Evolutionary conservation across 2,329 filamentous ascomycete species (phyloP).

Genomic region (Pseudocercospora macadamiae): DNA sequence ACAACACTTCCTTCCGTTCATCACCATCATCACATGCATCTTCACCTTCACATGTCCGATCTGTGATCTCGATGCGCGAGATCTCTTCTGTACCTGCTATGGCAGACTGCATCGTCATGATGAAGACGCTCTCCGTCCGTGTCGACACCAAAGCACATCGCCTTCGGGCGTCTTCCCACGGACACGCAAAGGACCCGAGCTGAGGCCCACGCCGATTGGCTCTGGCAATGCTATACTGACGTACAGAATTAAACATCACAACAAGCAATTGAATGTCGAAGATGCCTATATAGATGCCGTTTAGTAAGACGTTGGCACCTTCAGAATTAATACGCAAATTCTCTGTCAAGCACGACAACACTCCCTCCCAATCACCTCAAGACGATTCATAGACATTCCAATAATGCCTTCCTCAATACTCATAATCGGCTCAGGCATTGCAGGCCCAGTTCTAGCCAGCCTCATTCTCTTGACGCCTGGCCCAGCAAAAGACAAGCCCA

Average conservation of each 20-base stretch:
- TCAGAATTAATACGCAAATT: no score
- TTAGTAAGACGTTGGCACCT: no score
- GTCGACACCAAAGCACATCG: not conserved
- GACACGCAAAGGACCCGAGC: constrained; percentile 1
- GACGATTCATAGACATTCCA: no score
- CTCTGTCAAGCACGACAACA: no score
- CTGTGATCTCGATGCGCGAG: not conserved
- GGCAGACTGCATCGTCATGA: not conserved
- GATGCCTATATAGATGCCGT: not conserved
- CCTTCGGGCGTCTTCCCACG: not conserved
- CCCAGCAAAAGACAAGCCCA: constrained; percentile 18
- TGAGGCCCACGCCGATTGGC: not conserved
- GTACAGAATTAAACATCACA: not conserved
- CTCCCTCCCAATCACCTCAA: no score
- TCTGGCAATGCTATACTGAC: not conserved
- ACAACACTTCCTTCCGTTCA: not conserved
- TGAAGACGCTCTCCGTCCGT: not conserved
- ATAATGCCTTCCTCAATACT: constrained; percentile 28
- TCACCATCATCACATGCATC: not conserved
- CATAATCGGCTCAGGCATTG: constrained; percentile 35
- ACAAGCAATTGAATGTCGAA: not conserved
- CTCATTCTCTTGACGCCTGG: constrained; percentile 31
- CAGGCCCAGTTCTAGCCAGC: constrained; percentile 33
- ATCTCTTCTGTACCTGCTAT: not conserved
- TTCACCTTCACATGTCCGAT: not conserved